Percentiles rank a stretch among this genome's conserved stretches.
phyloP scores from a whole-genome alignment of 805 yeast species.

The Sugiyamaella americana region DNA sequence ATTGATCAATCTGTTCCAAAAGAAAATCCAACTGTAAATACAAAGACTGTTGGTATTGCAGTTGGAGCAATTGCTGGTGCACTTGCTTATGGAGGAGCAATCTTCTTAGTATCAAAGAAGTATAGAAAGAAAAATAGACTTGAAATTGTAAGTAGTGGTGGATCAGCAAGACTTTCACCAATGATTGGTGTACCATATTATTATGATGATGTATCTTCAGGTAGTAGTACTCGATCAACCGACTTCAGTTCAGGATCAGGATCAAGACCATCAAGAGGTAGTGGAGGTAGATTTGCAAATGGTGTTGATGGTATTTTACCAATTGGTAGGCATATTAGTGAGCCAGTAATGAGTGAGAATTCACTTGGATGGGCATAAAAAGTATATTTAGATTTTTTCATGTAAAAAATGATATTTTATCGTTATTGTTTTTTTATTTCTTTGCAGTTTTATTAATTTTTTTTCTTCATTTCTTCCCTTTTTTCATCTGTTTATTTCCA shows the following conservation, averaged over 20 bases:
- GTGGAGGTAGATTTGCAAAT: conserved; percentile 12
- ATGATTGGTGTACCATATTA: conserved; percentile 14
- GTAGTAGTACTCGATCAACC: conserved; percentile 14
- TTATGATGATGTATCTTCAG: conserved; percentile 21
- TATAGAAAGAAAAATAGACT: conserved; percentile 32
- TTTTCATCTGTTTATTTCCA: neutral
- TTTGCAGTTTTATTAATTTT: conserved; percentile 4
- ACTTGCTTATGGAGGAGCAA: conserved; percentile 51
- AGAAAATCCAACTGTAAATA: conserved; percentile 30
- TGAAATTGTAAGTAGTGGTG: conserved; percentile 16
- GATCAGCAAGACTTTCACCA: conserved; percentile 4
- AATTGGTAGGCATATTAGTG: conserved; percentile 31
- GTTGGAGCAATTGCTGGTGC: conserved; percentile 81
- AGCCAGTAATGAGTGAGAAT: conserved; percentile 37
- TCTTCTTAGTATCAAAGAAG: conserved; percentile 50
- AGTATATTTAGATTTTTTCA: neutral
- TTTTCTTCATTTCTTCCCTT: conserved; percentile 5
- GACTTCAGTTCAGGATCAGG: conserved; percentile 7
- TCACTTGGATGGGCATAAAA: conserved; percentile 36
- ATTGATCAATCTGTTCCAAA: conserved; percentile 27
- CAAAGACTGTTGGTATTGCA: conserved; percentile 66
- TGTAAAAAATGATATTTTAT: neutral
- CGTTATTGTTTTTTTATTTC: neutral
- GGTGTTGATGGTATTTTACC: conserved; percentile 18
- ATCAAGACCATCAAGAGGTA: conserved; percentile 10